These are phyloP conservation scores for Citrus medica DNA, from an alignment of 345 rosid species.

Conservation along the genomic window DNA sequence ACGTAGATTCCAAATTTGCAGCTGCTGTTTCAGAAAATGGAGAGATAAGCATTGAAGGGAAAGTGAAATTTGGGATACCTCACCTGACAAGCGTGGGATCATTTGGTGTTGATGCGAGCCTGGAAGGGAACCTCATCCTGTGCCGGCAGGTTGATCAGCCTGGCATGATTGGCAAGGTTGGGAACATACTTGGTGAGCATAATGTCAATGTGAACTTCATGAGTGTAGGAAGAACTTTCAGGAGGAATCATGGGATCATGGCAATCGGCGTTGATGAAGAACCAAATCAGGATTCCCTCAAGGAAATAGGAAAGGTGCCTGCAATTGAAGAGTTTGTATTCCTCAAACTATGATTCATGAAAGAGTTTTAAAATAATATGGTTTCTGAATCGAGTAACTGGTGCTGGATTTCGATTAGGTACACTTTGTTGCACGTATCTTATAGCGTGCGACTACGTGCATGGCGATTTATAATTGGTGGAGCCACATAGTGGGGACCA, in stretches of 20 bases:
- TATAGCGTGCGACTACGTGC: too few relatives aligned
- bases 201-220: slow-evolving; percentile 81
- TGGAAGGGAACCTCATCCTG: slow-evolving; percentile 73
- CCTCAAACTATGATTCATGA: slow-evolving; percentile 38
- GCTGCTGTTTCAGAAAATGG: slow-evolving; percentile 59
- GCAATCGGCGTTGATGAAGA: slow-evolving; percentile 90
- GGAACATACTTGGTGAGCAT: slow-evolving; percentile 64
- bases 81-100: slow-evolving; percentile 61
- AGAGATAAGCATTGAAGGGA: slow-evolving; percentile 68
- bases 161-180: slow-evolving; percentile 80
- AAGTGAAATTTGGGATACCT: slow-evolving; percentile 64
- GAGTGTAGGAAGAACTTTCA: slow-evolving; percentile 74
- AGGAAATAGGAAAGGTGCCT: slow-evolving; percentile 50
- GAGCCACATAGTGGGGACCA: too few relatives aligned
- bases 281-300: slow-evolving; percentile 52
- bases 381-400: too few relatives aligned
- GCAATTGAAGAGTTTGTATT: slow-evolving; percentile 82
- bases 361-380: background rate
- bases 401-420: too few relatives aligned
- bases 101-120: slow-evolving; percentile 66
- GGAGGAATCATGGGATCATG: slow-evolving; percentile 69
- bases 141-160: slow-evolving; percentile 86
- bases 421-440: too few relatives aligned
- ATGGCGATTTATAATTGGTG: too few relatives aligned
- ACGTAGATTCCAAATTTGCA: slow-evolving; percentile 65